A percentile compares a stretch with the other conserved stretches of the same genome.
Evolutionary conservation across 2,329 filamentous ascomycete species (phyloP).

Genomic region (Alternaria consortialis): DNA sequence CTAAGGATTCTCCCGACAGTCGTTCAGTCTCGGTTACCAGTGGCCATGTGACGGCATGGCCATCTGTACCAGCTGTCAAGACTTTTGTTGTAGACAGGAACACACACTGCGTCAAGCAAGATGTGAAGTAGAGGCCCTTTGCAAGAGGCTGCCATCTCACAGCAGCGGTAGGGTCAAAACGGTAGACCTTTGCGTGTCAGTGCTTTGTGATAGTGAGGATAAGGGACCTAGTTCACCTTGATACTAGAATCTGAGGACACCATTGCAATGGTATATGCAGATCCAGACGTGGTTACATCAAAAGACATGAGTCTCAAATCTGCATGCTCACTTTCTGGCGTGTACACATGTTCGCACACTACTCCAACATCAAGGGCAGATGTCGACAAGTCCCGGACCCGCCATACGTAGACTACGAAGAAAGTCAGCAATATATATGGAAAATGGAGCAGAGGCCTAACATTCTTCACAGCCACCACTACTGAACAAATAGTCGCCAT

Average conservation of each 20-base stretch:
- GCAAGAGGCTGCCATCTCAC: constrained; percentile 49
- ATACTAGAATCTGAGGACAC: constrained; percentile 85
- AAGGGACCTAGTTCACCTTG: constrained; percentile 55
- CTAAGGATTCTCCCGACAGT: background rate
- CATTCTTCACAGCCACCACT: constrained; percentile 84
- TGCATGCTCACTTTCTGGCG: constrained; percentile 59
- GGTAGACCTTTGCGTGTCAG: constrained; percentile 55
- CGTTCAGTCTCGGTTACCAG: constrained; percentile 33
- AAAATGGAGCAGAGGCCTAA: background rate
- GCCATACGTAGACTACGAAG: constrained; percentile 78
- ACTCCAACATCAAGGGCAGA: constrained; percentile 61
- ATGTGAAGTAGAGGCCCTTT: constrained; percentile 57
- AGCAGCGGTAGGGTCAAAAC: constrained; percentile 39
- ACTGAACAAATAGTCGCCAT: constrained; percentile 78
- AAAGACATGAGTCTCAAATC: constrained; percentile 87
- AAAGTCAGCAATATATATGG: background rate
- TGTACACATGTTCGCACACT: constrained; percentile 61
- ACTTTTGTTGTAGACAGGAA: constrained; percentile 55
- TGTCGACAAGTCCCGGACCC: constrained; percentile 63
- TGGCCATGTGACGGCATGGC: constrained; percentile 72
- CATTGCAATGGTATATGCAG: constrained; percentile 70
- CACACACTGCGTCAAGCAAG: constrained; percentile 74
- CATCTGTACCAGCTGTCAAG: constrained; percentile 82
- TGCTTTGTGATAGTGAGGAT: background rate
- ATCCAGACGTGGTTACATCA: constrained; percentile 59